Percentiles rank a stretch among this genome's conserved stretches.
Conservation (phyloP, 192 early-diverging fungal genomes). For the Coemansia sp. region DNA sequence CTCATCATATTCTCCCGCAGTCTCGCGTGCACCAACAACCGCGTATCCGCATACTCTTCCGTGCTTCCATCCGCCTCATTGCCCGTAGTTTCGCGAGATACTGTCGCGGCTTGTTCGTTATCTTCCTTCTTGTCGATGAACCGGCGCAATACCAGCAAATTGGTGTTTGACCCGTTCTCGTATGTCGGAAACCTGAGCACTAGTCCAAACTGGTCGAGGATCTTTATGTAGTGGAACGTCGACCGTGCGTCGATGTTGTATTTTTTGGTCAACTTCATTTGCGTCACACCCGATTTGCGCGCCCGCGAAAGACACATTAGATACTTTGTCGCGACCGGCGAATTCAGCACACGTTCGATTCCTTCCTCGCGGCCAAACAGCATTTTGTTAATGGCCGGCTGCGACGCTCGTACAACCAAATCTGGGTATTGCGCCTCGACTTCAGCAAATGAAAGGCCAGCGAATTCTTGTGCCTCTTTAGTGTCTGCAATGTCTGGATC, state of each 20-base stretch:
- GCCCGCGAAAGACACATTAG: conserved; percentile 30
- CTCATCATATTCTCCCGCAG: conserved; percentile 22
- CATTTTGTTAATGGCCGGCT: conserved; percentile 21
- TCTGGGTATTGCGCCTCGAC: conserved; percentile 22
- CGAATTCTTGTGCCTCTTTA: conserved; percentile 10
- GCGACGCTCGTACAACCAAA: conserved; percentile 23
- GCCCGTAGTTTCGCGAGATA: not conserved
- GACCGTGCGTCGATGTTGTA: conserved; percentile 33
- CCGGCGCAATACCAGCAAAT: conserved; percentile 37
- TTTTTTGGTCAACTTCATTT: conserved; percentile 20
- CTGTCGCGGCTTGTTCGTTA: not conserved
- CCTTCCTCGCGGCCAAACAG: conserved; percentile 43
- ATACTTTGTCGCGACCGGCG: conserved; percentile 12
- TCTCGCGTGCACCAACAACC: conserved; percentile 13
- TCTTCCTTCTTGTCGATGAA: conserved; percentile 2
- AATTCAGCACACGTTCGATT: conserved; percentile 13
- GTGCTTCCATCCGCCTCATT: not conserved
- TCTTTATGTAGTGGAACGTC: conserved; percentile 44
- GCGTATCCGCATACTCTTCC: not conserved
- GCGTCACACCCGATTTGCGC: conserved; percentile 35
- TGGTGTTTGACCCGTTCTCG: conserved; percentile 32
- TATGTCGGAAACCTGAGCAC: conserved; percentile 26
- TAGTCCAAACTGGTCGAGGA: conserved; percentile 33
- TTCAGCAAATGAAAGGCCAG: not conserved
- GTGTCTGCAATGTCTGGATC: conserved; percentile 3